Evolutionary conservation across 78 protist species (phyloP), one percentile per base, ranked within the genome.

Genomic region (Reticulomyxa filosa): DNA sequence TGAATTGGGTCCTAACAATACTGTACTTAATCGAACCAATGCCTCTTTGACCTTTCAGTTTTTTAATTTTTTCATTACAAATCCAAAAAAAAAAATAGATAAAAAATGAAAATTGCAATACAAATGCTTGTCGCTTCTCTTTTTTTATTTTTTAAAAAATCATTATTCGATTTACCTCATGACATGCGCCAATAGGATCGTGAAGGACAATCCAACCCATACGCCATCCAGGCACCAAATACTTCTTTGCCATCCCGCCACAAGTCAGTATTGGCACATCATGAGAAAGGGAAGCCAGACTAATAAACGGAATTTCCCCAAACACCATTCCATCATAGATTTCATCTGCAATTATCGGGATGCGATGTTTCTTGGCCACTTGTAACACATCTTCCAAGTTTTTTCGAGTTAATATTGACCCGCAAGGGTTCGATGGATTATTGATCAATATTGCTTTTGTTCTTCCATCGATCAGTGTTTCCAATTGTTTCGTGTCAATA

Each of bases 391-490:
- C 78, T 22, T 13, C 8, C 22, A 87, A 36, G 64, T 87, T 88
- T 32, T 67, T 51, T 33, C n/a, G 34, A 29, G 75, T n/a, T 51
- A 38, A 87, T 39, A 42, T 66, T 6, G 79, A 69, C 57, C 95
- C 95, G 63, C 89, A 84, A 32, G 95, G 95, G 71, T 88, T 88
- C 6, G 83, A 73, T 52, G 95, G 95, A 59, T 88, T 88, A 67
- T 73, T 88, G 36, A 88, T 51, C 11, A 88, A n/a, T 26, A 88
- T 78, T 26, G 83, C 86, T 22, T 39, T 51, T 27, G 95, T 88
- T 11, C 46, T 38, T 13, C 42, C 38, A 63, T 83, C 84, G 29
- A 88, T 77, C 23, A 70, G 55, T 23, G 80, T 23, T 62, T 42
- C 76, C 7, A 88, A 0, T 36, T 62, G 69, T 0, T 6, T 82